Conservation (phyloP, 192 early-diverging fungal species). For the Coemansia sp. region DNA sequence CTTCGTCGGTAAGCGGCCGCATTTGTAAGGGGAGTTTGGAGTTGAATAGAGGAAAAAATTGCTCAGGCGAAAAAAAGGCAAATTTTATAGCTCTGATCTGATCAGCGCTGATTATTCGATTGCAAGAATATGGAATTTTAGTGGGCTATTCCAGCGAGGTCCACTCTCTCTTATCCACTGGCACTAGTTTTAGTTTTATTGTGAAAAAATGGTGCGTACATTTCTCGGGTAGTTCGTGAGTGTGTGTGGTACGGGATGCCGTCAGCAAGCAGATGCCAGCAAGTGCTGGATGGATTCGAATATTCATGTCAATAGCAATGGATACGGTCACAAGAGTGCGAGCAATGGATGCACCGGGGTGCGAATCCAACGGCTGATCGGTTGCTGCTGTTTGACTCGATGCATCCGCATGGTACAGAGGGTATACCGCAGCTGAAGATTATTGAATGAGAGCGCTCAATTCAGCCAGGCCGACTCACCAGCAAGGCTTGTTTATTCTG, state of each 20-base stretch:
- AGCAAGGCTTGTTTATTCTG: too few species aligned
- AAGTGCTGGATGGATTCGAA: constrained; percentile 1
- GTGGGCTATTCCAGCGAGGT: not conserved
- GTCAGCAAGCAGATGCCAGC: too few species aligned
- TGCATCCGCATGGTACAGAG: too few species aligned
- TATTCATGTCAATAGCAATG: not conserved
- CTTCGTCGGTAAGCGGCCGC: constrained; percentile 96
- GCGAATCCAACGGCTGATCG: too few species aligned
- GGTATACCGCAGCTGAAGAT: too few species aligned
- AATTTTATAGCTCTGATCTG: constrained; percentile 9
- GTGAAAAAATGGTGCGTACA: constrained; percentile 40
- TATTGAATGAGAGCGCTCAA: too few species aligned
- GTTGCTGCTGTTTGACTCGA: too few species aligned
- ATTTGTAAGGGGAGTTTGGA: constrained; percentile 50
- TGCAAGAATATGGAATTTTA: not conserved
- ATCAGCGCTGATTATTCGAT: constrained; percentile 3
- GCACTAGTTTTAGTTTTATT: constrained; percentile 21
- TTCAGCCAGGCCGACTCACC: too few species aligned
- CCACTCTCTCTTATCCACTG: constrained; percentile 20
- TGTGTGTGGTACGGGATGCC: not conserved
- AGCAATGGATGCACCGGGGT: too few species aligned
- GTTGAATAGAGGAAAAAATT: not conserved
- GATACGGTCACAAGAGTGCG: not conserved
- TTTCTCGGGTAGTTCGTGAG: too few species aligned
- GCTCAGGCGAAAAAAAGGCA: not conserved